Percentiles rank a stretch among this genome's conserved stretches.
phyloP scores from a whole-genome alignment of 2,329 filamentous ascomycete species.

The Talaromyces sp. region DNA sequence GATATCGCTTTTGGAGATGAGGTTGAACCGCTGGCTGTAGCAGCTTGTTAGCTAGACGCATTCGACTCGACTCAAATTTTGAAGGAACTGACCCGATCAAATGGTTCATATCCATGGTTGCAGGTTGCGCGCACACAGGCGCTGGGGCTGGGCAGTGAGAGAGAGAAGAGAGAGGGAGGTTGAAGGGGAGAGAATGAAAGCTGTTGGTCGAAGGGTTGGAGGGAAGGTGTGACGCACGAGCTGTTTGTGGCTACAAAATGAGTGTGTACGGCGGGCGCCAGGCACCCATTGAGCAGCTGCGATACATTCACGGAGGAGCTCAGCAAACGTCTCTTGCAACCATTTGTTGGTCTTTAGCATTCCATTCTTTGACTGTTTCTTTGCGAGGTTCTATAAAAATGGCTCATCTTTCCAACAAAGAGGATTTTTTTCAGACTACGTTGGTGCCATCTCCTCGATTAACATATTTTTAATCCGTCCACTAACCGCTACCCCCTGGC shows the following conservation, averaged over 20 bases:
- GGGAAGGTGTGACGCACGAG: slow-evolving; percentile 18
- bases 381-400: slow-evolving; percentile 27
- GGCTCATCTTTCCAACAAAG: slow-evolving; percentile 66
- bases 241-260: slow-evolving; percentile 15
- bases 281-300: slow-evolving; percentile 1
- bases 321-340: neutral
- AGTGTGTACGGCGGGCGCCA: slow-evolving; percentile 11
- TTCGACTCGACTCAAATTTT: slow-evolving; percentile 15
- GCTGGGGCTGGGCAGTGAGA: slow-evolving; percentile 13
- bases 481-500: slow-evolving; percentile 6
- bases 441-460: slow-evolving; percentile 38
- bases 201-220: slow-evolving; percentile 10
- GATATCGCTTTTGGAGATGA: slow-evolving; percentile 97
- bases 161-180: slow-evolving; percentile 12
- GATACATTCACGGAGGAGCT: neutral
- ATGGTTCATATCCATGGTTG: slow-evolving; percentile 45
- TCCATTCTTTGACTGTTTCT: neutral
- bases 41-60: slow-evolving; percentile 28
- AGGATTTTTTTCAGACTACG: slow-evolving; percentile 92
- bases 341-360: neutral
- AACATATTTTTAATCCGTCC: slow-evolving; percentile 6
- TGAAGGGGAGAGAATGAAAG: slow-evolving; percentile 5
- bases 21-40: slow-evolving; percentile 78
- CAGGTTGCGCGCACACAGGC: slow-evolving; percentile 29
- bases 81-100: slow-evolving; percentile 42